A percentile compares a stretch with the other conserved stretches of the same genome.
phyloP scores from a whole-genome alignment of 192 early-diverging fungal genomes.

The Geranomyces variabilis region DNA sequence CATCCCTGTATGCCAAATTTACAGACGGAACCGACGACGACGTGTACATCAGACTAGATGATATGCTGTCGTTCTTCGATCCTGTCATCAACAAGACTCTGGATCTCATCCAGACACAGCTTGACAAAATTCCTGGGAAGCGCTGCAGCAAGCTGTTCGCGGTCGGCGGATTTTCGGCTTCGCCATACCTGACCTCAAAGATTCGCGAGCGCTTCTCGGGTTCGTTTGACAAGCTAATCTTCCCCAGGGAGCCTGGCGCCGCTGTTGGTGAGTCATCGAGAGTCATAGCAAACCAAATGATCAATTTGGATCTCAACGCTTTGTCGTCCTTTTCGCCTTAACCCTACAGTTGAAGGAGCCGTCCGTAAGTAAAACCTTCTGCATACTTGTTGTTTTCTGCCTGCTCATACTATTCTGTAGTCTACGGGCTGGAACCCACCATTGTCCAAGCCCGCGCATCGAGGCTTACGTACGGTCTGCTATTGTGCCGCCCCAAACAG shows the following conservation, averaged over 20 bases:
- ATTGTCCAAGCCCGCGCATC: slow-evolving; percentile 5
- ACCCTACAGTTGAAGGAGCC: neutral
- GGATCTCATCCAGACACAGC: slow-evolving; percentile 23
- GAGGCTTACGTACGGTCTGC: slow-evolving; percentile 9
- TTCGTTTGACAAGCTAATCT: neutral
- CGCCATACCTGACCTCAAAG: slow-evolving; percentile 17
- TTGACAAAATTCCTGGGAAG: slow-evolving; percentile 21
- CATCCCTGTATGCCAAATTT: neutral
- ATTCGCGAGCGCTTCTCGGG: slow-evolving; percentile 12
- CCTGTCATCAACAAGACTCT: slow-evolving; percentile 30
- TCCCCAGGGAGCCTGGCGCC: slow-evolving; percentile 9
- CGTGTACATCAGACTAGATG: slow-evolving; percentile 27
- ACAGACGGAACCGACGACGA: slow-evolving; percentile 25
- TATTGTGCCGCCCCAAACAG: neutral
- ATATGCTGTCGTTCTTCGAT: slow-evolving; percentile 35
- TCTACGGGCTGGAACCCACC: slow-evolving; percentile 14
- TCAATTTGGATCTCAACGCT: neutral
- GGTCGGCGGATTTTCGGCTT: slow-evolving; percentile 35
- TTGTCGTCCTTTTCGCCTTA: neutral
- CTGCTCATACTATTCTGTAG: neutral
- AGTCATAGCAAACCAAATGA: too few species aligned
- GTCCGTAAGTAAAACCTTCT: slow-evolving; percentile 7
- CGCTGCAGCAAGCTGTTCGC: slow-evolving; percentile 27
- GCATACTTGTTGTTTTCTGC: neutral
- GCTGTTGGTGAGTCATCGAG: slow-evolving; percentile 4